Conservation (phyloP, 495 filamentous ascomycete genomes). For the Xylaria bambusicola region DNA sequence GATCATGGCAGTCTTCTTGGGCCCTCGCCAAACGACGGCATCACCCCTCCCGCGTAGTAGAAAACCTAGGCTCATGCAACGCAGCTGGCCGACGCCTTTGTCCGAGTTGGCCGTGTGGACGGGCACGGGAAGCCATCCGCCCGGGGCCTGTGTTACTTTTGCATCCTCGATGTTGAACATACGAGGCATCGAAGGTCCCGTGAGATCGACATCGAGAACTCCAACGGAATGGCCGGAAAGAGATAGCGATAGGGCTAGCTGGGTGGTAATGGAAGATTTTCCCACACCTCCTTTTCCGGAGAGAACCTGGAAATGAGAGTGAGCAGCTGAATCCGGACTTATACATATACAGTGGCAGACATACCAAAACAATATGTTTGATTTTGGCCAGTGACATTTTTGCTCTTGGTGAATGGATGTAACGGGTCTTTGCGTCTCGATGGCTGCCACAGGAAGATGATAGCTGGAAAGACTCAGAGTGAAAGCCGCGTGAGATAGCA, state of each 20-base stretch:
- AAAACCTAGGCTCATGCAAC: slow-evolving; percentile 93
- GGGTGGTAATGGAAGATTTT: slow-evolving; percentile 94
- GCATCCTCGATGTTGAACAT: slow-evolving; percentile 86
- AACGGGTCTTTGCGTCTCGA: too few species aligned
- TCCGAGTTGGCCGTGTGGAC: slow-evolving; percentile 63
- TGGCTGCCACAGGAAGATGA: too few species aligned
- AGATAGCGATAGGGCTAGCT: slow-evolving; percentile 87
- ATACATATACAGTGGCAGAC: slow-evolving; percentile 20
- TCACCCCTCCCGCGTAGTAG: slow-evolving; percentile 79
- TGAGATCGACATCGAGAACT: slow-evolving; percentile 94
- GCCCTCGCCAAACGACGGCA: slow-evolving; percentile 94
- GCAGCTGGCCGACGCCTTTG: slow-evolving; percentile 63
- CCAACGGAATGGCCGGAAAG: slow-evolving; percentile 84
- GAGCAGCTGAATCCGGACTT: background rate
- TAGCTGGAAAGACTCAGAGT: too few species aligned
- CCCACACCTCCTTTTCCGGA: slow-evolving; percentile 98
- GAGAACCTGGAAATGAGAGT: slow-evolving; percentile 57
- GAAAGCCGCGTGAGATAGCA: background rate
- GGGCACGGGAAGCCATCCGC: slow-evolving; percentile 85
- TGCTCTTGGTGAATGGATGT: slow-evolving; percentile 9
- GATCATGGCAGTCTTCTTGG: slow-evolving; percentile 99
- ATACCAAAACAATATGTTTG: slow-evolving; percentile 62
- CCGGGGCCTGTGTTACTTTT: slow-evolving; percentile 85
- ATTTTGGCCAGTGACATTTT: slow-evolving; percentile 60
- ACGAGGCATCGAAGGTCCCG: slow-evolving; percentile 92